These are phyloP conservation scores for Boeremia lycopersici DNA, from an alignment of 2,329 filamentous ascomycete genomes.

Conservation along the genomic window DNA sequence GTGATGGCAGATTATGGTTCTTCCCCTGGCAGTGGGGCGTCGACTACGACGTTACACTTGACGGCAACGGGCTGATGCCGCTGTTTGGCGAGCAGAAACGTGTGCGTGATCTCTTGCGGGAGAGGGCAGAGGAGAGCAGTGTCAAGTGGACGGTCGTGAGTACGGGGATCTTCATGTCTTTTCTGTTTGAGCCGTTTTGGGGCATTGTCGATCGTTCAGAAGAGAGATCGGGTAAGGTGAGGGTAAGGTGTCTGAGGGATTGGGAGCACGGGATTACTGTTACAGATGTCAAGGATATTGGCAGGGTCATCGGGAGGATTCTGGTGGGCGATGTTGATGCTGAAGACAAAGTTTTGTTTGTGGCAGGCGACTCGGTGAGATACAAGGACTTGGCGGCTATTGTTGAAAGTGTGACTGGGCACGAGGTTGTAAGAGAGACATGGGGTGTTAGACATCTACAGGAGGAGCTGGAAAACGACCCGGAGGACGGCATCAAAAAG, in stretches of 20 bases:
- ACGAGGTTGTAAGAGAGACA: slow-evolving; percentile 55
- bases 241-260: slow-evolving; percentile 61
- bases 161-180: slow-evolving; percentile 74
- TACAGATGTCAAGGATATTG: slow-evolving; percentile 69
- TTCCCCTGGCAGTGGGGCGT: slow-evolving; percentile 78
- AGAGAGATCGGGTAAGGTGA: slow-evolving; percentile 21
- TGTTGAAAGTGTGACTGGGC: slow-evolving; percentile 54
- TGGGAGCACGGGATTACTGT: slow-evolving; percentile 69
- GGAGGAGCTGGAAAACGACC: slow-evolving; percentile 54
- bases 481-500: slow-evolving; percentile 59
- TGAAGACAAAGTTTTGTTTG: slow-evolving; percentile 57
- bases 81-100: slow-evolving; percentile 71
- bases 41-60: slow-evolving; percentile 68
- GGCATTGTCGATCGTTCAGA: slow-evolving; percentile 61
- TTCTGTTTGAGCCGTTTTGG: slow-evolving; percentile 68
- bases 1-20: slow-evolving; percentile 46
- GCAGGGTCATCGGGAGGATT: slow-evolving; percentile 62
- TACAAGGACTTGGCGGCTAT: slow-evolving; percentile 62
- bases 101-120: slow-evolving; percentile 36
- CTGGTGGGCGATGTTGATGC: slow-evolving; percentile 46
- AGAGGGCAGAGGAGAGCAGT: slow-evolving; percentile 25
- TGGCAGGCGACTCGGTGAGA: slow-evolving; percentile 66
- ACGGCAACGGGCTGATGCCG: slow-evolving; percentile 62
- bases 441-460: slow-evolving; percentile 57
- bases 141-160: slow-evolving; percentile 69